phyloP scores from a whole-genome alignment of 176 grass and related monocot species.

The Oryza australiensis region DNA sequence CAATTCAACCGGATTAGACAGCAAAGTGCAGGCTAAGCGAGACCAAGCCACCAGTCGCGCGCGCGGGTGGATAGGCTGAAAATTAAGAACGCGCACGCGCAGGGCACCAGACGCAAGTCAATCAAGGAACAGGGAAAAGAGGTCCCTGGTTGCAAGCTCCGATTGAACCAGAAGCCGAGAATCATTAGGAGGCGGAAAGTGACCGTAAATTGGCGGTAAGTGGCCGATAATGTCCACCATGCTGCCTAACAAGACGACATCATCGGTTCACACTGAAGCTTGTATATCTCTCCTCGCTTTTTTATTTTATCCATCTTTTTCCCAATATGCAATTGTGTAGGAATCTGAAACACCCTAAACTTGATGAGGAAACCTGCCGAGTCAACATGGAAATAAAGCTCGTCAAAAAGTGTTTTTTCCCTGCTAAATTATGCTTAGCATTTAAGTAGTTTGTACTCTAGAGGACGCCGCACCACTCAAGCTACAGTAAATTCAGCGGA shows the following conservation, averaged over 20 bases:
- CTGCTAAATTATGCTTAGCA: neutral
- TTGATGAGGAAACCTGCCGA: neutral
- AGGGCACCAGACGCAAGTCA: conserved; percentile 6
- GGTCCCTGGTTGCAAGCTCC: conserved; percentile 10
- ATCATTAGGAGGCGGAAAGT: conserved; percentile 43
- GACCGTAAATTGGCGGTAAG: conserved; percentile 62
- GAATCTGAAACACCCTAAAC: neutral
- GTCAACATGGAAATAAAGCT: neutral
- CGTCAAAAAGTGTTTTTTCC: no score
- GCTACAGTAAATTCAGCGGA: neutral
- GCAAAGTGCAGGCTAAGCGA: neutral
- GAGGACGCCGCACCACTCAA: conserved; percentile 5
- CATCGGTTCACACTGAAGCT: conserved; percentile 28
- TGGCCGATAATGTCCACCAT: conserved; percentile 45
- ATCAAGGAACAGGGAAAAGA: conserved; percentile 30
- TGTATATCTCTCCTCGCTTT: neutral
- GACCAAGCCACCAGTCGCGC: neutral
- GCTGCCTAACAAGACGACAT: conserved; percentile 41
- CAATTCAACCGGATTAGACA: conserved; percentile 30
- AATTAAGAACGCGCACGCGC: conserved; percentile 11
- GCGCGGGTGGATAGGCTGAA: neutral
- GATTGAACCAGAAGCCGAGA: conserved; percentile 45
- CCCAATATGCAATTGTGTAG: neutral
- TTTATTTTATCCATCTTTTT: neutral
- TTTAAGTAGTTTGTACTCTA: neutral